Evolutionary conservation across 148 eudicot genomes (phyloP).

Genomic region (Simmondsia chinensis): DNA sequence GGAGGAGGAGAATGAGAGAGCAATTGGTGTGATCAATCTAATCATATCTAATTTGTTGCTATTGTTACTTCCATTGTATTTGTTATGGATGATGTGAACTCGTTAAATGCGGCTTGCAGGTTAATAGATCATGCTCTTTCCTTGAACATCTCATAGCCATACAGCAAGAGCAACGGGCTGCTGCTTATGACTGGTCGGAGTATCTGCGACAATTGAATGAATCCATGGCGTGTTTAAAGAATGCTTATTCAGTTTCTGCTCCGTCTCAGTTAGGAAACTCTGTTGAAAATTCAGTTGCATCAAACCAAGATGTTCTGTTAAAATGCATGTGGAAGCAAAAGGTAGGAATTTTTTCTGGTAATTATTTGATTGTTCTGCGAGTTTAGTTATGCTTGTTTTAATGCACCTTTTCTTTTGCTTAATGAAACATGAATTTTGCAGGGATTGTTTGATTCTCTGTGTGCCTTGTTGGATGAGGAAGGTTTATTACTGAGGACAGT

Average conservation of each 20-base stretch:
- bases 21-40: too few relatives aligned
- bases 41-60: too few relatives aligned
- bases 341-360: constrained; percentile 24
- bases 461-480: constrained; percentile 51
- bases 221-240: constrained; percentile 25
- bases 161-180: constrained; percentile 81
- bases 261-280: constrained; percentile 4
- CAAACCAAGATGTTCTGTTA: constrained; percentile 30
- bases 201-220: constrained; percentile 31
- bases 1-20: too few relatives aligned
- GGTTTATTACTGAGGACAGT: constrained; percentile 54
- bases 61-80: background rate
- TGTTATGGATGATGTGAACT: background rate
- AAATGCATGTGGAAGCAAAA: constrained; percentile 94
- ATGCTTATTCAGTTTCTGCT: constrained; percentile 20
- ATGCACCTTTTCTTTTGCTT: background rate
- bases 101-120: constrained; percentile 36
- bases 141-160: constrained; percentile 69
- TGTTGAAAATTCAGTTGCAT: constrained; percentile 19
- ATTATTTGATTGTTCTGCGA: too few relatives aligned
- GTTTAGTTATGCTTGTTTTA: too few relatives aligned
- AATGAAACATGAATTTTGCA: constrained; percentile 21
- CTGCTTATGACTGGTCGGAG: constrained; percentile 46
- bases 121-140: constrained; percentile 57
- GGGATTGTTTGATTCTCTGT: constrained; percentile 76